Evolutionary conservation across 805 yeast genomes (phyloP), one percentile per base, ranked within the genome.

Genomic region (Metschnikowia rubicola): DNA sequence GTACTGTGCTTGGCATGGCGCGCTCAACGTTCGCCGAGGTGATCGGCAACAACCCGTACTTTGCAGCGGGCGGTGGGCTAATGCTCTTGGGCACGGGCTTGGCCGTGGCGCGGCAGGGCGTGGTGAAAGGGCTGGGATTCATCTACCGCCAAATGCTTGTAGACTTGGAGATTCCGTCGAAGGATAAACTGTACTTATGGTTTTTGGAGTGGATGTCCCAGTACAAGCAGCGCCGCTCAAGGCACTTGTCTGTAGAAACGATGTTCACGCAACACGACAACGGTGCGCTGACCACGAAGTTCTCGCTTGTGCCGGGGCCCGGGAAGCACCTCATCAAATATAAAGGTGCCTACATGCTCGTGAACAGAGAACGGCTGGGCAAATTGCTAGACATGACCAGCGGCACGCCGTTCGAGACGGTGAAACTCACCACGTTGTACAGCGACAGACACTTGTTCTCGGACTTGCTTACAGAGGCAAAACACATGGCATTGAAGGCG

Each of bases 1-100:
- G 79, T 28, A 47, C 72, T 2, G 36, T 64, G 19, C 30, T 54
- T 34, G 72, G 73, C 9, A 61, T 68, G 63, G 61, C 68, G 10
- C 48, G 54, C 31, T 62, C 57, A 48, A 66, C 83, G 4, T 67
- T 81, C 57, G 66, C 77, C 36, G 81, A 80, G 46, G 78, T 81
- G 2, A 71, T 86, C 48, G 75, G 75, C 19, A 77, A 79, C 33
- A 92, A 92, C 63, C 98, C 97, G n/a, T 90, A 89, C 65, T 92
- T 94, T 71, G 94, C 97, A 1, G 99, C 98, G 0, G 99, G 99
- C 60, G 97, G 97, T 58, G 99, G 99, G 0, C 72, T 94, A 35
- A 94, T 94, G 99, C 72, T 91, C 3, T 71, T 94, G 2, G 99
- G 99, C n/a, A 90, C 96, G 0, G 85, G 84, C 1, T 66, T 94